Evolutionary conservation across 1,139 yeast genomes (phyloP).

Genomic region (Ogataea hybrid): DNA sequence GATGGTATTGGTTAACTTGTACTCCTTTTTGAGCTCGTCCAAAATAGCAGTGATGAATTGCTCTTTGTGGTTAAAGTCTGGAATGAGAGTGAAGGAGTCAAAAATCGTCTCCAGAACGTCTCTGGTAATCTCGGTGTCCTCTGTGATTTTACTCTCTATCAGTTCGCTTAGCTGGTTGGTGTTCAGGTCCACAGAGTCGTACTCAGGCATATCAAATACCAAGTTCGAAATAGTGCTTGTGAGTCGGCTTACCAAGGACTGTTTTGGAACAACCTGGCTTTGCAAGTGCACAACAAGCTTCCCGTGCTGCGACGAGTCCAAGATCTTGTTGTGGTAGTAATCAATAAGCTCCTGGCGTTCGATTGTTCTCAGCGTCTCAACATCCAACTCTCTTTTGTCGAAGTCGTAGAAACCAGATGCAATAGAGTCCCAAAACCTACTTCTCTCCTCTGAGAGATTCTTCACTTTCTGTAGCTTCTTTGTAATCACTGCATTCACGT

Average conservation of each 20-base stretch:
- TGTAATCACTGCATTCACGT: slow-evolving; percentile 64
- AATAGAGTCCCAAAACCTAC: slow-evolving; percentile 64
- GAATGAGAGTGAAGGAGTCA: slow-evolving; percentile 17
- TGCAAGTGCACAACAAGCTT: slow-evolving; percentile 66
- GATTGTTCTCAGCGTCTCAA: slow-evolving; percentile 50
- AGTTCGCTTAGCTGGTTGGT: slow-evolving; percentile 25
- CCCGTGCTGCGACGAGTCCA: slow-evolving; percentile 37
- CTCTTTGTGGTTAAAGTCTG: slow-evolving; percentile 17
- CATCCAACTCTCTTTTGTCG: slow-evolving; percentile 53
- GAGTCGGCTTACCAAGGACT: slow-evolving; percentile 19
- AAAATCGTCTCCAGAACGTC: slow-evolving; percentile 15
- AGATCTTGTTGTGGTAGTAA: slow-evolving; percentile 50
- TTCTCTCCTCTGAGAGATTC: slow-evolving; percentile 74
- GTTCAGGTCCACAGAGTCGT: slow-evolving; percentile 27
- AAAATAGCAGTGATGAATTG: slow-evolving; percentile 20
- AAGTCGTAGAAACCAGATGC: slow-evolving; percentile 80
- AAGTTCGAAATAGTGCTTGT: slow-evolving; percentile 30
- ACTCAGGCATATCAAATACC: slow-evolving; percentile 27
- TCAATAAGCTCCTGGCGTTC: slow-evolving; percentile 56
- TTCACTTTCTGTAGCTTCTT: slow-evolving; percentile 70
- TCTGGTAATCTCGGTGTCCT: slow-evolving; percentile 6
- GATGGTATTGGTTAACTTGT: slow-evolving; percentile 21
- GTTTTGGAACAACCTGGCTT: slow-evolving; percentile 47
- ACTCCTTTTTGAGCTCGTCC: slow-evolving; percentile 12
- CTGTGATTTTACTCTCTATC: slow-evolving; percentile 16